phyloP scores from a whole-genome alignment of 495 filamentous ascomycete species.

The Neurospora tetrasperma region DNA sequence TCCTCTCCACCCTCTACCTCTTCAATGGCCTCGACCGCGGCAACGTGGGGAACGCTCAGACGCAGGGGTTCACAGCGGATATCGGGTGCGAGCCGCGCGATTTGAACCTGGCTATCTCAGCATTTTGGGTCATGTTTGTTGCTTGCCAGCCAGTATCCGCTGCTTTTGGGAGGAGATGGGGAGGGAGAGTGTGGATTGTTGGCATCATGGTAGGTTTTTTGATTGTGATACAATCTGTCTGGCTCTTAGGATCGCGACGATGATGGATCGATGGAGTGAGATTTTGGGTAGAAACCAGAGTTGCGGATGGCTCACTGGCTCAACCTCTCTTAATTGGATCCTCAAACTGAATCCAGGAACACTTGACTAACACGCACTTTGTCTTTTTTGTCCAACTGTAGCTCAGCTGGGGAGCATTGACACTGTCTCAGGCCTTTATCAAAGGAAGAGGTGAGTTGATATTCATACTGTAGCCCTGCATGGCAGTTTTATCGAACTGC shows the following conservation, averaged over 20 bases:
- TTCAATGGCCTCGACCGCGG: slow-evolving; percentile 32
- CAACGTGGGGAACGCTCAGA: slow-evolving; percentile 37
- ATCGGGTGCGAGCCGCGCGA: slow-evolving; percentile 28
- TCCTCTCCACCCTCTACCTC: slow-evolving; percentile 29
- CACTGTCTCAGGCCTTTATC: slow-evolving; percentile 33
- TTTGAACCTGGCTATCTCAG: slow-evolving; percentile 43
- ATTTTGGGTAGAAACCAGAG: background rate
- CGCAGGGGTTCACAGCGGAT: slow-evolving; percentile 24
- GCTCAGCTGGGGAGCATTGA: slow-evolving; percentile 42
- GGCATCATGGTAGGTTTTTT: slow-evolving; percentile 34
- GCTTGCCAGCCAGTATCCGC: slow-evolving; percentile 45
- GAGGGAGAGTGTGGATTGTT: slow-evolving; percentile 44
- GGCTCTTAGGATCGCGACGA: background rate
- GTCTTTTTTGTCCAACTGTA: slow-evolving; percentile 1
- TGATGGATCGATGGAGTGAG: background rate
- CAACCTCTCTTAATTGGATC: background rate
- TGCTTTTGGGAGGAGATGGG: slow-evolving; percentile 42
- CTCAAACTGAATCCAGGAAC: background rate
- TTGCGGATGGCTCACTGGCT: slow-evolving; percentile 3
- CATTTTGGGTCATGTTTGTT: slow-evolving; percentile 49
- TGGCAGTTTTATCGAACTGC: slow-evolving; percentile 13
- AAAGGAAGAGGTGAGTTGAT: slow-evolving; percentile 24
- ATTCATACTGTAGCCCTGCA: background rate
- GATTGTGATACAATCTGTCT: background rate
- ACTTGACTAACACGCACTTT: background rate